These are phyloP conservation scores for Cadophora sp. DNA, from an alignment of 2,329 filamentous ascomycete genomes.

Conservation along the genomic window DNA sequence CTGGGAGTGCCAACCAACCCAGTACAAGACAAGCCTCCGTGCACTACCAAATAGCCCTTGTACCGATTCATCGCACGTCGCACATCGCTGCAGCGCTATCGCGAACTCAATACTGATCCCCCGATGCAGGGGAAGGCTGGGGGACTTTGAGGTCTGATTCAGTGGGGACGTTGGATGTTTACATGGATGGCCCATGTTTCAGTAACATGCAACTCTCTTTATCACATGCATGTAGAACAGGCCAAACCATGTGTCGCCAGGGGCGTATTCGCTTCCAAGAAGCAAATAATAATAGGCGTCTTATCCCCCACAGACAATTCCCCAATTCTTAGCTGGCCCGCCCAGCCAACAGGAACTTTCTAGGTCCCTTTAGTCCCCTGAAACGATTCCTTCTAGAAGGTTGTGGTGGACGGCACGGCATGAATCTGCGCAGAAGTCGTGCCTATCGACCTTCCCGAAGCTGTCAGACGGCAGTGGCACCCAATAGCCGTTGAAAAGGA, in stretches of 20 bases:
- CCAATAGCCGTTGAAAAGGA: background rate
- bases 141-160: background rate
- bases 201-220: background rate
- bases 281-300: background rate
- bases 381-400: conserved; percentile 2
- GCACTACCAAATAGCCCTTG: background rate
- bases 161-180: conserved; percentile 2
- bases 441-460: conserved; percentile 15
- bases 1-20: background rate
- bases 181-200: conserved; percentile 5
- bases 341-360: background rate
- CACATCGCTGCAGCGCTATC: conserved; percentile 1
- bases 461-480: conserved; percentile 6
- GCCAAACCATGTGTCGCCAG: conserved; percentile 7
- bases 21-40: conserved; percentile 6
- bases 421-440: background rate
- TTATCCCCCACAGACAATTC: background rate
- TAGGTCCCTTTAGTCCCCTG: background rate
- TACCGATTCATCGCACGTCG: background rate
- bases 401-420: conserved; percentile 3
- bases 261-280: background rate
- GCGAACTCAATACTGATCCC: conserved; percentile 1
- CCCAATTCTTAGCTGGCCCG: background rate
- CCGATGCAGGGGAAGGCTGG: background rate
- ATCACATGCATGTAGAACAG: background rate